Conservation (phyloP, 2,329 filamentous ascomycete species). For the Alternaria solani region DNA sequence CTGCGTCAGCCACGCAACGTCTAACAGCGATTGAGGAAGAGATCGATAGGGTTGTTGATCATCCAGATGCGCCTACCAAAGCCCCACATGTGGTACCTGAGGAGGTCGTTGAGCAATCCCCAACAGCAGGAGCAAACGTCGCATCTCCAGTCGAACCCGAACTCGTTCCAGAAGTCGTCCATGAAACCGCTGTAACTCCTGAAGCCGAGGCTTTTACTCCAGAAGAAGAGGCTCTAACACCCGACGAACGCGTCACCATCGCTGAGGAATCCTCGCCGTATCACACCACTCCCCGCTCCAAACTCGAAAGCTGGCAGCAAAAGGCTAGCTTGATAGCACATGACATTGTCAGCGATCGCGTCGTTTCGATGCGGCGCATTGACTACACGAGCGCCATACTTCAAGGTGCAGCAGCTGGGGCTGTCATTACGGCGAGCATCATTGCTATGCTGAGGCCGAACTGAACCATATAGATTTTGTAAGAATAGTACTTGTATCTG, state of each 20-base stretch:
- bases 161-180: slow-evolving; percentile 6
- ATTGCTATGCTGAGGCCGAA: slow-evolving; percentile 34
- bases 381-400: slow-evolving; percentile 57
- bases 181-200: slow-evolving; percentile 4
- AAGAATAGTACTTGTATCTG: slow-evolving; percentile 8
- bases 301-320: slow-evolving; percentile 31
- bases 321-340: slow-evolving; percentile 31
- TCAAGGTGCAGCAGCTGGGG: slow-evolving; percentile 56
- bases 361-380: slow-evolving; percentile 55
- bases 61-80: neutral
- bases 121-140: slow-evolving; percentile 13
- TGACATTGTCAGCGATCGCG: slow-evolving; percentile 55
- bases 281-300: slow-evolving; percentile 14
- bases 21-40: slow-evolving; percentile 27
- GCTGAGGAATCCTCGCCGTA: slow-evolving; percentile 22
- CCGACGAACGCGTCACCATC: slow-evolving; percentile 27
- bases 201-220: slow-evolving; percentile 13
- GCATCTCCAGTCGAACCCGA: slow-evolving; percentile 6
- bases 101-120: slow-evolving; percentile 16
- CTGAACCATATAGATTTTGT: slow-evolving; percentile 16
- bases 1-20: slow-evolving; percentile 4
- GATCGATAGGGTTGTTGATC: slow-evolving; percentile 31
- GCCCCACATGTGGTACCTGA: slow-evolving; percentile 11
- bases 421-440: slow-evolving; percentile 41
- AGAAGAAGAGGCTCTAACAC: slow-evolving; percentile 14